phyloP scores from a whole-genome alignment of 2,329 filamentous ascomycete species.

The Zymoseptoria brevis region DNA sequence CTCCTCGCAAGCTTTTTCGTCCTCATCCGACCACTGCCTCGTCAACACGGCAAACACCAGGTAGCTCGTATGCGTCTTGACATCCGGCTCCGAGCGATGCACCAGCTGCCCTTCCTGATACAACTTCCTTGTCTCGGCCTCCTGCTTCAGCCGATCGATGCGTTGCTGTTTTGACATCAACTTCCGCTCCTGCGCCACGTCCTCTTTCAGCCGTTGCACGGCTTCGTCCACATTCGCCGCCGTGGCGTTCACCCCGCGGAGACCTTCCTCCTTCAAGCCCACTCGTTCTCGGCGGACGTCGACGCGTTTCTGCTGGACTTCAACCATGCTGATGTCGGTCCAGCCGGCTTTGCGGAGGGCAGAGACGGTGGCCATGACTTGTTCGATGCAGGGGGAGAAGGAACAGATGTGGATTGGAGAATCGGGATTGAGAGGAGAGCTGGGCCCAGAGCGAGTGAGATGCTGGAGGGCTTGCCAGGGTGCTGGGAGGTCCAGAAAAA shows the following conservation, averaged over 20 bases:
- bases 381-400: constrained; percentile 95
- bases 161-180: constrained; percentile 17
- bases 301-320: constrained; percentile 70
- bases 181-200: constrained; percentile 8
- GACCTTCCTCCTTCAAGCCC: constrained; percentile 61
- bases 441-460: constrained; percentile 47
- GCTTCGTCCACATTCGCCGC: constrained; percentile 74
- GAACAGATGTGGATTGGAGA: constrained; percentile 74
- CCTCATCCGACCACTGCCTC: constrained; percentile 73
- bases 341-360: constrained; percentile 74
- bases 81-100: constrained; percentile 74
- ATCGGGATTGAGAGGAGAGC: constrained; percentile 59
- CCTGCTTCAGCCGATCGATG: constrained; percentile 28
- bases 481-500: constrained; percentile 74
- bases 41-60: constrained; percentile 86
- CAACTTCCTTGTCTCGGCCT: constrained; percentile 41
- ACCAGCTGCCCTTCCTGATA: constrained; percentile 72
- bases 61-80: constrained; percentile 97
- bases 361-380: constrained; percentile 79
- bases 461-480: constrained; percentile 74
- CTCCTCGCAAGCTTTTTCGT: constrained; percentile 51
- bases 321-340: constrained; percentile 90
- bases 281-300: constrained; percentile 76
- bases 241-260: constrained; percentile 58
- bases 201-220: constrained; percentile 58